Conservation (phyloP, 352 stramenopile genomes). For the Pythium rhizo-oryzae region DNA sequence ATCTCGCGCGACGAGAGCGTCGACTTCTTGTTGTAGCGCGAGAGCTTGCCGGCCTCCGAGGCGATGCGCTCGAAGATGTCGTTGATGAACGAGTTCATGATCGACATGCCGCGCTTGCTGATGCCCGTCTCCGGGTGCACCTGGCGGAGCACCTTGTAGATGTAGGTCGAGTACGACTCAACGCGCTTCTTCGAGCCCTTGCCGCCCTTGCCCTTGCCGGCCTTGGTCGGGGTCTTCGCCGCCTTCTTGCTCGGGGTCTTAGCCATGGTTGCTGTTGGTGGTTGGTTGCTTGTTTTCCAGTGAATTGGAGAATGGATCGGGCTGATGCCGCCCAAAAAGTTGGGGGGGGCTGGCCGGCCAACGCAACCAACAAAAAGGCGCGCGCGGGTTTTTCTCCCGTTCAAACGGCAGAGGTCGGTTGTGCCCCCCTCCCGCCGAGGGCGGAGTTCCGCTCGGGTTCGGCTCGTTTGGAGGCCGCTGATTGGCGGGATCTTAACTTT, state of each 20-base stretch:
- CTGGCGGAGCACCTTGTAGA: constrained; percentile 94
- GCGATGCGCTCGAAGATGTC: constrained; percentile 99
- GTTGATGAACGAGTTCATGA: constrained; percentile 99
- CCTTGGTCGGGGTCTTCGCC: constrained; percentile 80
- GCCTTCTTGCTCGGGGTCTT: constrained; percentile 97
- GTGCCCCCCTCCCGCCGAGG: too few species aligned
- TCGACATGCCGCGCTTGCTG: constrained; percentile 97
- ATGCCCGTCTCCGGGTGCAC: constrained; percentile 98
- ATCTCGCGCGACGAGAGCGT: constrained; percentile 97
- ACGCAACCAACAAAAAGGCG: constrained; percentile 6
- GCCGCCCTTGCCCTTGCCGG: constrained; percentile 72
- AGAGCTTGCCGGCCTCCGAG: constrained; percentile 95
- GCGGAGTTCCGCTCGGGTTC: background rate
- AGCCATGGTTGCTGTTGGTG: constrained; percentile 71
- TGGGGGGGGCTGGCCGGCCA: background rate
- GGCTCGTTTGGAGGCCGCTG: constrained; percentile 17
- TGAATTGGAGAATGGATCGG: constrained; percentile 32
- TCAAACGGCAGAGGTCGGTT: constrained; percentile 1
- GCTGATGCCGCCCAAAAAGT: background rate
- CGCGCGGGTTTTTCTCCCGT: constrained; percentile 8
- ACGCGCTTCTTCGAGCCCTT: constrained; percentile 87
- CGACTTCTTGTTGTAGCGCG: constrained; percentile 99
- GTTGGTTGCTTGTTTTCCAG: constrained; percentile 26
- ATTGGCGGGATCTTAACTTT: constrained; percentile 34
- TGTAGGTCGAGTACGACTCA: constrained; percentile 91